Base-by-base conservation (phyloP, 2,329 filamentous ascomycete genomes). In the Trichoderma asperellum region DNA sequence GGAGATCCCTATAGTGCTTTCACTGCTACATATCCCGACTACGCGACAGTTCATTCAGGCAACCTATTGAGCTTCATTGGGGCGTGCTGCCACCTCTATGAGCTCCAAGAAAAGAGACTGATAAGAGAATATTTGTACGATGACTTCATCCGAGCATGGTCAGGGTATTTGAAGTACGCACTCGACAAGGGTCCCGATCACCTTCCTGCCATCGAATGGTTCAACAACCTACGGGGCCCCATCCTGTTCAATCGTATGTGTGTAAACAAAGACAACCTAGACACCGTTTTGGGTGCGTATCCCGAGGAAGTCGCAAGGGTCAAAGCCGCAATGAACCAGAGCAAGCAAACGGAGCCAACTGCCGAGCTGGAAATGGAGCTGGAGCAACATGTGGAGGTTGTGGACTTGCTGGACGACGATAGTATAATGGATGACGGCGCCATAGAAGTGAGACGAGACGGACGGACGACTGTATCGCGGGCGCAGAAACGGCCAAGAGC, bases 121-220 rank as follows among this genome's bases (percentile, higher is more conserved):
- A 73, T 86, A 21, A 78, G 80, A 14, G 79, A 81, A 29, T 84
- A 77, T 65, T 73, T 86, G 0, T 87, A 82, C 70, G 86, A 88
- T 72, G 86, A 88, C 67, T 85, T 87, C 64, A 81, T 88, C 35
- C 77, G 81, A 8, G 74, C 76, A 2, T 87, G 83, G 62, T 77
- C 81, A 0, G 79, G 81, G 0, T 88, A 81, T 71, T 71, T 81
- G 7, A 71, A 73, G 0, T 86, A 87, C 66, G 78, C 83, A 29
- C 67, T 73, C 2, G 72, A 73, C 2, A 68, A 75, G 1, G 73
- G 75, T 6, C 70, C 71, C 2, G 71, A 71, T 2, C 73, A 74
- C 27, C 76, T 82, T 10, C 76, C 79, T 3, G 81, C 81, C 1
- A 74, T 83, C 4, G 75, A 83, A 32, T 87, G 82, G 80, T 84